A percentile compares a stretch with the other conserved stretches of the same genome.
Evolutionary conservation across 2,329 filamentous ascomycete genomes (phyloP).

Genomic region (Aspergillus neotritici): DNA sequence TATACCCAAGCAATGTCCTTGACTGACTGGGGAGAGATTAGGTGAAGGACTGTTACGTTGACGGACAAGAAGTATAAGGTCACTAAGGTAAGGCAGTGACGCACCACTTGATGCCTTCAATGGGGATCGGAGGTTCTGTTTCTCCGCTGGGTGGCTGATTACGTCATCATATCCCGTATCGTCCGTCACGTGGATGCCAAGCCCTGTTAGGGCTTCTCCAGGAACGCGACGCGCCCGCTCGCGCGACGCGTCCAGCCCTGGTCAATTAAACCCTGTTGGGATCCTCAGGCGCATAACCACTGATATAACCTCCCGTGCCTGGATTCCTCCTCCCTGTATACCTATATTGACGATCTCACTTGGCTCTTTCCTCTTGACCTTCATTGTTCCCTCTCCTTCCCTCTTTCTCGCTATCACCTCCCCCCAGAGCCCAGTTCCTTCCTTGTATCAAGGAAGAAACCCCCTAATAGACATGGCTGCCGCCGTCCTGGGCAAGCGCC

Average conservation of each 20-base stretch:
- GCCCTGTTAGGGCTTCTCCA: background rate
- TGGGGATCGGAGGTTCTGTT: constrained; percentile 4
- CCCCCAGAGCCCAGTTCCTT: constrained; percentile 16
- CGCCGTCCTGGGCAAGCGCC: constrained; percentile 42
- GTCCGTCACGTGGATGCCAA: constrained; percentile 1
- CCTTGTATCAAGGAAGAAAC: too few relatives aligned
- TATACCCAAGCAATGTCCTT: too few relatives aligned
- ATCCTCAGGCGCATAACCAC: background rate
- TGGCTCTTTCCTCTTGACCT: background rate
- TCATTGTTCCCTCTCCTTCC: constrained; percentile 2
- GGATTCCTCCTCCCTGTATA: background rate
- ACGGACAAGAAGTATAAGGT: background rate
- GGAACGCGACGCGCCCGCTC: background rate
- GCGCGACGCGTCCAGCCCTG: constrained; percentile 7
- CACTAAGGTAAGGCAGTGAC: constrained; percentile 12
- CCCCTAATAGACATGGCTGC: constrained; percentile 29
- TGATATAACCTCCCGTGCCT: background rate
- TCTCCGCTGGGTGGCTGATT: background rate
- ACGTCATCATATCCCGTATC: background rate
- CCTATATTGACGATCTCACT: background rate
- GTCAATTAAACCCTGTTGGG: too few relatives aligned
- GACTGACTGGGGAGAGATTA: too few relatives aligned
- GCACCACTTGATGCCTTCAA: constrained; percentile 7
- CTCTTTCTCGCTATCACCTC: constrained; percentile 9
- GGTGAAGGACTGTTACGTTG: too few relatives aligned